Percentiles rank a stretch among this genome's conserved stretches.
Conservation (phyloP, 2,329 filamentous ascomycete species). For the Diaporthe vexans region DNA sequence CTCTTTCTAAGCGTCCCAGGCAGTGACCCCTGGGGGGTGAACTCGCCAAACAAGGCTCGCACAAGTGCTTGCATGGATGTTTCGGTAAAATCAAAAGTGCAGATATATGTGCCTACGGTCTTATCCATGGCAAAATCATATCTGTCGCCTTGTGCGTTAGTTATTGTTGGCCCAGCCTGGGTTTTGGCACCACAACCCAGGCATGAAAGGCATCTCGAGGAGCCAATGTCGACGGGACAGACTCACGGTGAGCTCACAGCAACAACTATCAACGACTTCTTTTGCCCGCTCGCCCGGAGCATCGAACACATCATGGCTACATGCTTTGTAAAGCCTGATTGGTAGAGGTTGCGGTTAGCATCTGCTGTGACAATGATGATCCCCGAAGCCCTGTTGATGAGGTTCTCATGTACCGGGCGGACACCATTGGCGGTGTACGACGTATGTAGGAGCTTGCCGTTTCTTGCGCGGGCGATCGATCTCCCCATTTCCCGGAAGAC, state of each 20-base stretch:
- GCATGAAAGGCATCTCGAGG: neutral
- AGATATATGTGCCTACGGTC: constrained; percentile 91
- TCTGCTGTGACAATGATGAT: constrained; percentile 95
- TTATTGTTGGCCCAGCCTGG: neutral
- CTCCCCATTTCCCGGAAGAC: constrained; percentile 92
- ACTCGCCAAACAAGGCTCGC: constrained; percentile 85
- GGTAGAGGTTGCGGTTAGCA: constrained; percentile 93
- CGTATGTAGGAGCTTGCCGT: constrained; percentile 90
- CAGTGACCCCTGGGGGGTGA: constrained; percentile 69
- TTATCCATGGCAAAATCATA: constrained; percentile 97
- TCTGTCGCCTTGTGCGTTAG: neutral
- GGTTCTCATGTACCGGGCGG: constrained; percentile 90
- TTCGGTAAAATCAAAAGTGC: constrained; percentile 97
- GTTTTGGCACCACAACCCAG: neutral
- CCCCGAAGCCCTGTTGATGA: constrained; percentile 88
- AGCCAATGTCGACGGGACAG: neutral
- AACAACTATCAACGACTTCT: constrained; percentile 91
- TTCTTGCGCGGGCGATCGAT: constrained; percentile 86
- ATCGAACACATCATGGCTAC: constrained; percentile 95
- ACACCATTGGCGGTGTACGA: constrained; percentile 96
- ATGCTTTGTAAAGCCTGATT: constrained; percentile 95
- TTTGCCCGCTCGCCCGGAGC: constrained; percentile 80
- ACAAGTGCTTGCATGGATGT: constrained; percentile 89
- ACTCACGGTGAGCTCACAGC: constrained; percentile 84
- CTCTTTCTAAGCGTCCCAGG: constrained; percentile 86